These are phyloP conservation scores for Microascus cirrosus DNA, from an alignment of 2,329 filamentous ascomycete genomes.

Conservation along the genomic window DNA sequence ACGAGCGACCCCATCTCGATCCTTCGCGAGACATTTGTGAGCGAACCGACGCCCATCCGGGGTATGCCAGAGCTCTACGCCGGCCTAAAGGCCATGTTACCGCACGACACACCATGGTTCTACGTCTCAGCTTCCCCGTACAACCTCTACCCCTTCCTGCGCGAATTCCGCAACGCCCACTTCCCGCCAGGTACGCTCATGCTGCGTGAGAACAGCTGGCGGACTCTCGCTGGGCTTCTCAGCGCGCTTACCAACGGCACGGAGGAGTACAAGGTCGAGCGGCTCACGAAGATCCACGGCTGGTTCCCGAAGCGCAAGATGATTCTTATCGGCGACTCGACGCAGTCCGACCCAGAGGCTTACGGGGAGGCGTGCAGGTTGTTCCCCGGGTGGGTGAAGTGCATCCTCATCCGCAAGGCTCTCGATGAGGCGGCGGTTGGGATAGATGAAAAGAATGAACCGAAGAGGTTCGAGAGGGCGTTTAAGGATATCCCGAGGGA, in stretches of 20 bases:
- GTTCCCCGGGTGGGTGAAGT: conserved; percentile 64
- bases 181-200: conserved; percentile 74
- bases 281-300: conserved; percentile 63
- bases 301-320: conserved; percentile 74
- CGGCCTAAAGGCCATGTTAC: conserved; percentile 43
- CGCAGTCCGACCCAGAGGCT: conserved; percentile 81
- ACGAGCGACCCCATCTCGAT: conserved; percentile 74
- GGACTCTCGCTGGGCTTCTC: conserved; percentile 70
- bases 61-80: conserved; percentile 82
- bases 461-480: conserved; percentile 68
- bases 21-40: conserved; percentile 71
- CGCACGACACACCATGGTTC: conserved; percentile 64
- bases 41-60: conserved; percentile 55
- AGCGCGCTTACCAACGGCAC: conserved; percentile 71
- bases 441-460: conserved; percentile 63
- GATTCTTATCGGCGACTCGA: conserved; percentile 81
- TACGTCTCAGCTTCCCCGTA: conserved; percentile 92
- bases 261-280: conserved; percentile 73
- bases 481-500: conserved; percentile 62
- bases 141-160: conserved; percentile 84
- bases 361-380: conserved; percentile 68
- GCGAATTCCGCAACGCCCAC: conserved; percentile 55
- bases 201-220: conserved; percentile 76
- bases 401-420: conserved; percentile 80
- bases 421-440: conserved; percentile 58